Base-by-base conservation (phyloP, 2,329 filamentous ascomycete species). In the Alternaria infectoria region DNA sequence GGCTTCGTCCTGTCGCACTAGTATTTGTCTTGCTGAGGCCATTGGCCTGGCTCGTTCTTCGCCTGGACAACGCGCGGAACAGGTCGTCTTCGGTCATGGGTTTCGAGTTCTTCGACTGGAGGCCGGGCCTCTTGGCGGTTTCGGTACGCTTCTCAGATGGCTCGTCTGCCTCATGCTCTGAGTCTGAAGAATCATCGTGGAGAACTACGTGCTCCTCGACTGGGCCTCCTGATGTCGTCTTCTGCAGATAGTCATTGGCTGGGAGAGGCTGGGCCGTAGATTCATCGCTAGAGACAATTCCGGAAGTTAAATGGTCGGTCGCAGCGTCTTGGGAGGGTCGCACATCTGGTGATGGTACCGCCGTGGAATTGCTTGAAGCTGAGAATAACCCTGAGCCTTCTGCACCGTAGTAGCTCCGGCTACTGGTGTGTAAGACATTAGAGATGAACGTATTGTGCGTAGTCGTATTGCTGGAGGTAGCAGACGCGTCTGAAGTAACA, bases 71-170 rank as follows among this genome's bases (percentile, higher is more conserved):
- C 0, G 76, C 81, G 2, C 80, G 79, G 63, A 88, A 85, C 0
- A 88, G 66, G 19, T 87, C 85, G 23, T 88, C 84, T 70, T 88
- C 86, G 3, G 79, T 83, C 67, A 81, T 76, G 5, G 72, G 71
- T 46, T 70, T 73, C 5, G 77, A 77, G 3, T 66, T 61, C 12
- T 54, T 64, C 6, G 60, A 62, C 28, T 73, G 58, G 11, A 77
- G 50, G 8, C 57, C 43, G 3, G 76, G 76, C 15, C 77, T 62
- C 10, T 61, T 54, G 1, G 61, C 64, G 9, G 46, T 51, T 25
- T 62, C 64, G 3, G 69, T 47, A 4, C 68, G 57, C 57, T 72
- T 77, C 52, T 69, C 73, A 8, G 71, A 68, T 11, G 68, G 66
- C 6, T 62, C 60, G 13, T 62, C 59, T 26, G 66, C 68, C 12